Evolutionary conservation across 202 grass and related monocot genomes (phyloP), one percentile per base, ranked within the genome.

Genomic region (Setaria italica): DNA sequence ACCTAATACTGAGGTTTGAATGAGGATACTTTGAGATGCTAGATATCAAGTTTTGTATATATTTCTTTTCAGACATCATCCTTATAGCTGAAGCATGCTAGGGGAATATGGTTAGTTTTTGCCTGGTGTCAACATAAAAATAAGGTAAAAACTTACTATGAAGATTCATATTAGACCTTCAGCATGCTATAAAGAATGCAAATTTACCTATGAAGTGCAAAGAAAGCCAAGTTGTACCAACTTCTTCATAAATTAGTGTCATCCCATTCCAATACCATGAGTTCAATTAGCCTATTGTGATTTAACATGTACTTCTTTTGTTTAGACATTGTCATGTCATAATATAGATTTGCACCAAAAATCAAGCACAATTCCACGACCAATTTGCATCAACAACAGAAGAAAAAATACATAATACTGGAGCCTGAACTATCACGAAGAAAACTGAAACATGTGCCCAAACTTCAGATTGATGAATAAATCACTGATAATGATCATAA

Each of bases 261-360:
- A 80, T 73, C 21, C 37, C 15, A 80, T 50, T 50, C 35, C 34
- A 69, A 51, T 13, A 82, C 50, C 8, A 37, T 43, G 47, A 30
- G 29, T 76, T 81, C 39, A 56, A 59, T 58, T 57, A 76, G 13
- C 29, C 41, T 69, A 43, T 7, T 47, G 2, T 30, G 53, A 77
- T 67, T 79, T 75, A 43, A 19, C 16, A 82, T 17, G 66, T 19
- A 6, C 13, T 56, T 65, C 41, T 72, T 42, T 11, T n/a, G 25
- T 56, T 78, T 77, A 72, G 16, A 19, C 5, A 63, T 65, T 33
- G 25, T 71, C 21, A 81, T 46, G 25, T 57, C 13, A 81, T 55
- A 79, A 51, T 70, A 30, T 39, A 56, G 39, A 72, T 81, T 66
- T 55, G 43, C 33, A 82, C 11, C 17, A 78, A 72, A 88, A 50